These are phyloP conservation scores for Talaromyces marneffei DNA, from an alignment of 2,329 filamentous ascomycete species.

Conservation along the genomic window DNA sequence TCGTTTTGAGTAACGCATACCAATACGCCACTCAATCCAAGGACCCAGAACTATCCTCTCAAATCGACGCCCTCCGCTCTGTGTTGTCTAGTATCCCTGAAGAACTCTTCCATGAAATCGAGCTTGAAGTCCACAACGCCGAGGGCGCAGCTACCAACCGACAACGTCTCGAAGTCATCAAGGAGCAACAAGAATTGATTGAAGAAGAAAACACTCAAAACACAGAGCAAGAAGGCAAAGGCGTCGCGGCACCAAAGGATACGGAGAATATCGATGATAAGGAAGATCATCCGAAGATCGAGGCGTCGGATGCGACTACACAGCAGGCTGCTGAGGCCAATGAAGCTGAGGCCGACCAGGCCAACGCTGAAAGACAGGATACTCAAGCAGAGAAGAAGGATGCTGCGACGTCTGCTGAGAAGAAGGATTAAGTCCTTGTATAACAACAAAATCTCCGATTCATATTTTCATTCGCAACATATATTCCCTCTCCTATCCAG, in stretches of 20 bases:
- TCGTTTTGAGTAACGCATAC: conserved; percentile 95
- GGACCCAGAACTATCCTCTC: conserved; percentile 73
- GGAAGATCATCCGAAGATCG: conserved; percentile 54
- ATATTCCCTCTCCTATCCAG: conserved; percentile 1
- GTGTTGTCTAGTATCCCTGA: conserved; percentile 94
- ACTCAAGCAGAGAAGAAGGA: neutral
- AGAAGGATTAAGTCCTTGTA: neutral
- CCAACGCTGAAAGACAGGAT: conserved; percentile 24
- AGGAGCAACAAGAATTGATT: conserved; percentile 97
- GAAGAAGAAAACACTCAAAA: conserved; percentile 94
- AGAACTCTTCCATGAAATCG: conserved; percentile 98
- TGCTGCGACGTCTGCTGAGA: neutral
- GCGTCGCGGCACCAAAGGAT: conserved; percentile 72
- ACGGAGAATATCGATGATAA: conserved; percentile 92
- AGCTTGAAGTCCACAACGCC: conserved; percentile 93
- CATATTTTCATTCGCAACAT: neutral
- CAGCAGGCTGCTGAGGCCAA: conserved; percentile 44
- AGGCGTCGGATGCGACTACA: conserved; percentile 41
- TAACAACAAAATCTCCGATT: neutral
- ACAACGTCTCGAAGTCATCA: conserved; percentile 94
- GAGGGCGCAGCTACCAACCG: conserved; percentile 98
- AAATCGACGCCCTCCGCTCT: conserved; percentile 87
- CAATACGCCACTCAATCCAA: conserved; percentile 78
- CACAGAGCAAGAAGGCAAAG: conserved; percentile 68
- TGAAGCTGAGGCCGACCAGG: conserved; percentile 37